phyloP scores from a whole-genome alignment of 768 basidiomycete genomes.

The Lactarius akahatsu region DNA sequence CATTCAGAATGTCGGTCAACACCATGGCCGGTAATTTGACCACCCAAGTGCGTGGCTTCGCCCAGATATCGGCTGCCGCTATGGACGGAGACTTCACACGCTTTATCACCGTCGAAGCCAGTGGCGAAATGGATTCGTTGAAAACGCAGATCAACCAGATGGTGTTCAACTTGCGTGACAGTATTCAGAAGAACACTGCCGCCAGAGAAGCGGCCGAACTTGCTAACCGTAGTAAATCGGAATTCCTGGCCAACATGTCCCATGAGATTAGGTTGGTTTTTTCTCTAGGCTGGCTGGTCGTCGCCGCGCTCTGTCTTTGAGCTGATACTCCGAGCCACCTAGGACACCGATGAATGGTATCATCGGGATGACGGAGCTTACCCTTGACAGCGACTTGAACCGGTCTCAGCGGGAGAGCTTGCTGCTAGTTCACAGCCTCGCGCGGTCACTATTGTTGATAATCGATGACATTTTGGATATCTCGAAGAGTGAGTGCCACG shows the following conservation, averaged over 20 bases:
- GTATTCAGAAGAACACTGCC: slow-evolving; percentile 97
- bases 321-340: slow-evolving; percentile 13
- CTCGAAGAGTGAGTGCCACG: slow-evolving; percentile 81
- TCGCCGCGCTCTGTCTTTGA: background rate
- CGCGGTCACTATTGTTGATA: slow-evolving; percentile 88
- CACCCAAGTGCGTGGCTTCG: slow-evolving; percentile 98
- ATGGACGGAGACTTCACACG: slow-evolving; percentile 99
- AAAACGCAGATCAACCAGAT: slow-evolving; percentile 99
- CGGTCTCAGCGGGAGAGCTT: slow-evolving; percentile 93
- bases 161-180: slow-evolving; percentile 96
- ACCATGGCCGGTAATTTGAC: slow-evolving; percentile 96
- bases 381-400: slow-evolving; percentile 93
- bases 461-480: slow-evolving; percentile 99
- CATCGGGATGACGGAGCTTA: slow-evolving; percentile 99
- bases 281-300: background rate
- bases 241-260: slow-evolving; percentile 99
- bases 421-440: slow-evolving; percentile 91
- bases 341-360: slow-evolving; percentile 99
- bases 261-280: slow-evolving; percentile 89
- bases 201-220: slow-evolving; percentile 96
- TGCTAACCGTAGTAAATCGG: slow-evolving; percentile 96
- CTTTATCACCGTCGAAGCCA: slow-evolving; percentile 98
- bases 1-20: slow-evolving; percentile 83
- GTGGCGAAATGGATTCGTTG: slow-evolving; percentile 98
- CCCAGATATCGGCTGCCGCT: slow-evolving; percentile 96